These are phyloP conservation scores for Ehretia macrophylla DNA, from an alignment of 257 asterid species.

Conservation along the genomic window DNA sequence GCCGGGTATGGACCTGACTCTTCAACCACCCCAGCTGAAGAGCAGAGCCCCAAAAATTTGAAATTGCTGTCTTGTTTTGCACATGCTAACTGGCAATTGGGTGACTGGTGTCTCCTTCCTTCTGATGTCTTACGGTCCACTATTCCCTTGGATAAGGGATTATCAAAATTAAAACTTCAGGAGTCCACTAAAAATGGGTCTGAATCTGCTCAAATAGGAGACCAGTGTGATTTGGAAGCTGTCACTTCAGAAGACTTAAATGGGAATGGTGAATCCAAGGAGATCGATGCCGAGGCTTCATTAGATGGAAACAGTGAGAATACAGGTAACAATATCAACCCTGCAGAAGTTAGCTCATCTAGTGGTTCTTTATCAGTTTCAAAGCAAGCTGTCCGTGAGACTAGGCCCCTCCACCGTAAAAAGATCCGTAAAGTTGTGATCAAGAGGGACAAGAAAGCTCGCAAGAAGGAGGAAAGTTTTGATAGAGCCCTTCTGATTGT, in stretches of 20 bases:
- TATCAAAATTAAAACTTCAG: constrained; percentile 37
- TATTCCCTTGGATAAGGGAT: constrained; percentile 37
- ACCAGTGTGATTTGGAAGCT: constrained; percentile 65
- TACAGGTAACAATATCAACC: constrained; percentile 24
- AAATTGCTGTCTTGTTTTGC: constrained; percentile 82
- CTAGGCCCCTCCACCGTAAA: constrained; percentile 77
- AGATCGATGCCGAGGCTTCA: constrained; percentile 36
- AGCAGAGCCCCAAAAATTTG: constrained; percentile 81
- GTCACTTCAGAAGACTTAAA: constrained; percentile 38
- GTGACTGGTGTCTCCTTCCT: constrained; percentile 96
- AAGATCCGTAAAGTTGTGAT: constrained; percentile 77
- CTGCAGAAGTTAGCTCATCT: constrained; percentile 37
- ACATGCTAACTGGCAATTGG: constrained; percentile 92
- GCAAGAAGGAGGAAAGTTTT: constrained; percentile 77
- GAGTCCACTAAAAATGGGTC: constrained; percentile 50
- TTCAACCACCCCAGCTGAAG: constrained; percentile 79
- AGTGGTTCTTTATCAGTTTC: constrained; percentile 43
- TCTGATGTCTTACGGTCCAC: constrained; percentile 29
- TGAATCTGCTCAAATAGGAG: constrained; percentile 58
- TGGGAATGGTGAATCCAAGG: constrained; percentile 33
- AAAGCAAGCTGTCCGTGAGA: constrained; percentile 54
- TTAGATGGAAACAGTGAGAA: constrained; percentile 28
- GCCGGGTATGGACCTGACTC: constrained; percentile 92
- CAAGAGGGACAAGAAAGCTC: constrained; percentile 75
- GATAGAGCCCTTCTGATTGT: constrained; percentile 76